These are phyloP conservation scores for Boletus rubescentipes DNA, from an alignment of 768 basidiomycete species.

Conservation along the genomic window DNA sequence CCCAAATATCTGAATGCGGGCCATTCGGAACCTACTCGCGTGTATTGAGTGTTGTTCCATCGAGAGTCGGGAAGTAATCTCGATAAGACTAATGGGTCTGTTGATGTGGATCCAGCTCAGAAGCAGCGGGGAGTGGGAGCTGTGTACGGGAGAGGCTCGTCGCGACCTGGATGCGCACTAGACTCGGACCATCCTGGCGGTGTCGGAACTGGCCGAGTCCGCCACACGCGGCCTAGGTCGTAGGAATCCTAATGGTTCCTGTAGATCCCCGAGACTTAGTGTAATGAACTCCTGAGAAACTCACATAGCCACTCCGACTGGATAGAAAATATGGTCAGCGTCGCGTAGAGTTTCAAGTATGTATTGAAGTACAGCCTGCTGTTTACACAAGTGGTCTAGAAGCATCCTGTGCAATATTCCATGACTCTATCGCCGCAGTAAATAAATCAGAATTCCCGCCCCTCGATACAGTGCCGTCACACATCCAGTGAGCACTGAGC, in stretches of 20 bases:
- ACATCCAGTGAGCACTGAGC: not conserved
- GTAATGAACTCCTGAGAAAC: too few relatives aligned
- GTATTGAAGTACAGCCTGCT: too few relatives aligned
- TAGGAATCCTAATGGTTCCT: not conserved
- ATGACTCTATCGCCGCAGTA: not conserved
- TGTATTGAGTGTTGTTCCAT: too few relatives aligned
- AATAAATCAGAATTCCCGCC: not conserved
- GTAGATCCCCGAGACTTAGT: not conserved
- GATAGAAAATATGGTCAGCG: not conserved
- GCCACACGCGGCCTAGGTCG: not conserved
- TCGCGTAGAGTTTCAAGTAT: too few relatives aligned
- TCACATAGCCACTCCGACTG: not conserved
- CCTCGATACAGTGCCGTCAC: not conserved
- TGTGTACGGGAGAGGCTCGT: too few relatives aligned
- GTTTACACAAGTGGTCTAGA: not conserved
- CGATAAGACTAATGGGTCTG: too few relatives aligned
- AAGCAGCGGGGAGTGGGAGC: too few relatives aligned
- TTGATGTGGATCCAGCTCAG: not conserved
- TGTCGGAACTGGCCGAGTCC: not conserved
- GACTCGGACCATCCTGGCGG: not conserved
- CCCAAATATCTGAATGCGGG: not conserved
- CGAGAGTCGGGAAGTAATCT: too few relatives aligned
- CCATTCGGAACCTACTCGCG: not conserved
- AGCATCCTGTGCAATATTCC: not conserved
- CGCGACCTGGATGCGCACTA: not conserved